A percentile compares a stretch with the other conserved stretches of the same genome.
These are phyloP conservation scores for Aspergillus carlsbadensis DNA, from an alignment of 495 filamentous ascomycete genomes.

Conservation along the genomic window DNA sequence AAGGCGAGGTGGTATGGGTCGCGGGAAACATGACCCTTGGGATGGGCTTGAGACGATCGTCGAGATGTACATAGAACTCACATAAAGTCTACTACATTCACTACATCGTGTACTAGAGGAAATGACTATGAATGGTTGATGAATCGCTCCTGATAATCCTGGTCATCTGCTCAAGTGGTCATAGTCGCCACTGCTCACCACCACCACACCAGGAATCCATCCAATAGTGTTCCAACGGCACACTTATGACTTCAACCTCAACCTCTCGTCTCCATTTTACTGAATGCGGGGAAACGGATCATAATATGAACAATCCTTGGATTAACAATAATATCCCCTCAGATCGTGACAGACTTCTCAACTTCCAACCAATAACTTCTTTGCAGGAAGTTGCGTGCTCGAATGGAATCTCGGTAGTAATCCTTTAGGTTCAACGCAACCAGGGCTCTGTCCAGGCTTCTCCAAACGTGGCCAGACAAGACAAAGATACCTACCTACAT, in stretches of 20 bases:
- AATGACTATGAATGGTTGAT: constrained; percentile 46
- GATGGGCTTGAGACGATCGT: too few species aligned
- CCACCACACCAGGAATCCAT: neutral
- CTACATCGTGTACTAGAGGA: too few species aligned
- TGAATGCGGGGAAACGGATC: neutral
- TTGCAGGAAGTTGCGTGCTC: neutral
- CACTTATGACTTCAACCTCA: constrained; percentile 4
- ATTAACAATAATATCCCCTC: neutral
- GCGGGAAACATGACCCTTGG: too few species aligned
- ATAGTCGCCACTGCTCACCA: neutral
- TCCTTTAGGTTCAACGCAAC: neutral
- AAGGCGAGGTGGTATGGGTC: too few species aligned
- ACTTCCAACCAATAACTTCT: neutral
- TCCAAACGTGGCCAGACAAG: neutral
- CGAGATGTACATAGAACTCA: too few species aligned
- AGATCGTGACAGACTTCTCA: neutral
- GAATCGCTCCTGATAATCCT: too few species aligned
- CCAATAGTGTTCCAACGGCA: neutral
- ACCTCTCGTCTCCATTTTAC: neutral
- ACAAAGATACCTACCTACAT: neutral
- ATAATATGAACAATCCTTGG: neutral
- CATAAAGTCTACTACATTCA: too few species aligned
- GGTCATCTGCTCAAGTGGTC: too few species aligned
- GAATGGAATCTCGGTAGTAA: neutral
- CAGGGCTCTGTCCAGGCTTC: neutral